Evolutionary conservation across 345 rosid genomes (phyloP).

Genomic region (Microthlaspi erraticum): DNA sequence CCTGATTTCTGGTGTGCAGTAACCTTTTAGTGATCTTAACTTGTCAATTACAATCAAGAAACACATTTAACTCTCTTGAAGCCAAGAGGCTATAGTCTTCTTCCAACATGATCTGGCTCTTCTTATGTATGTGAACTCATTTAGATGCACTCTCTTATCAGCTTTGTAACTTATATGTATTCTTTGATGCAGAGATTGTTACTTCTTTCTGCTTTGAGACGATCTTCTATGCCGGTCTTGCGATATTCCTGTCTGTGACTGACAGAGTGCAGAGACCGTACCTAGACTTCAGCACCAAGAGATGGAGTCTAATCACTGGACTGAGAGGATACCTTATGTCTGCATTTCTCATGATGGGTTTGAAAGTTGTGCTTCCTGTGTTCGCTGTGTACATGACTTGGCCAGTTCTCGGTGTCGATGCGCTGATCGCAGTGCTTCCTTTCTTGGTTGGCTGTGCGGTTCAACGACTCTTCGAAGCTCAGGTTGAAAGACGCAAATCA

Average conservation of each 20-base stretch:
- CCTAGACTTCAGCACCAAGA: conserved; percentile 76
- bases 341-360: conserved; percentile 63
- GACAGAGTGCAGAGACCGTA: conserved; percentile 78
- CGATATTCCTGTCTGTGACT: conserved; percentile 64
- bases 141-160: conserved; percentile 8
- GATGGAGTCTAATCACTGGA: conserved; percentile 92
- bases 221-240: conserved; percentile 73
- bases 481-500: conserved; percentile 59
- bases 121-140: background rate
- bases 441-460: conserved; percentile 73
- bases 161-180: background rate
- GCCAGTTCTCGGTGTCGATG: conserved; percentile 73
- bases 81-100: background rate
- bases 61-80: background rate
- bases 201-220: conserved; percentile 65
- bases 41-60: background rate
- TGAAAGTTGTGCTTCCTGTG: conserved; percentile 67
- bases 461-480: conserved; percentile 66
- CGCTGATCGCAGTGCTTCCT: conserved; percentile 70
- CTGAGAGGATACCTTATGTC: conserved; percentile 74
- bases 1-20: background rate
- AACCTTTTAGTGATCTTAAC: background rate
- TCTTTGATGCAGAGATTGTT: conserved; percentile 62
- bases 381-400: conserved; percentile 64
- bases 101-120: conserved; percentile 9